Base-by-base conservation (phyloP, 2,329 filamentous ascomycete genomes). In the Pseudopithomyces maydicus region DNA sequence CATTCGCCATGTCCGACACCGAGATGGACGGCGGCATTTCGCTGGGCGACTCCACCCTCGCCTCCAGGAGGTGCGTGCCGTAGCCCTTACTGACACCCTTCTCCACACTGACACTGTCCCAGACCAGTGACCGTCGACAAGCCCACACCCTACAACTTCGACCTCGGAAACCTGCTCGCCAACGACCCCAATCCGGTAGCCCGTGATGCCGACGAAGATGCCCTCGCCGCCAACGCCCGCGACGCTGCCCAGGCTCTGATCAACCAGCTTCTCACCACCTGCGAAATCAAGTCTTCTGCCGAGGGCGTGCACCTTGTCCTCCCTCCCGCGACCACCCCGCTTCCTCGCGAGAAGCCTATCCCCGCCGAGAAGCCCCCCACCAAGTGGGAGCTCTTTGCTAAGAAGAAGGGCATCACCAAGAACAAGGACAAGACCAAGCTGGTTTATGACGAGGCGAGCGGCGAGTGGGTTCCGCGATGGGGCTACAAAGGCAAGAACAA, bases 371-470 rank as follows among this genome's bases (percentile, higher is more conserved):
- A 93, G 80, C 82, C 88, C 55, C 89, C 89, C 66, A 98, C 94
- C 57, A 97, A 92, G 77, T 99, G 95, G 95, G 89, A 97, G 81
- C 87, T 89, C 71, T 99, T 99, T 80, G 95, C 95, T 44, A 90
- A 88, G 77, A 96, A 96, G 86, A 96, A 97, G 84, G 95, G 95
- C 54, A 98, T 99, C 80, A 91, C 90, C 81, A 87, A 88, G 78
- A 96, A 93, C 85, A 90, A 86, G 65, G 92, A 95, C 42, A 52
- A 57, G 74, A 84, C 86, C 76, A 90, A 97, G 80, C 80, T 93
- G 68, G 87, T 89, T 55, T 98, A 89, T 76, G 92, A 98, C 77
- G 91, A 96, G 78, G 87, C 84, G 57, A 90, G 82, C 32, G 90
- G 91, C 64, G 90, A 95, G 75, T 98, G 92, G 92, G 90, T 92